Evolutionary conservation across 805 yeast species (phyloP), one percentile per base, ranked within the genome.

Genomic region (Kodamaea jinghongensis): DNA sequence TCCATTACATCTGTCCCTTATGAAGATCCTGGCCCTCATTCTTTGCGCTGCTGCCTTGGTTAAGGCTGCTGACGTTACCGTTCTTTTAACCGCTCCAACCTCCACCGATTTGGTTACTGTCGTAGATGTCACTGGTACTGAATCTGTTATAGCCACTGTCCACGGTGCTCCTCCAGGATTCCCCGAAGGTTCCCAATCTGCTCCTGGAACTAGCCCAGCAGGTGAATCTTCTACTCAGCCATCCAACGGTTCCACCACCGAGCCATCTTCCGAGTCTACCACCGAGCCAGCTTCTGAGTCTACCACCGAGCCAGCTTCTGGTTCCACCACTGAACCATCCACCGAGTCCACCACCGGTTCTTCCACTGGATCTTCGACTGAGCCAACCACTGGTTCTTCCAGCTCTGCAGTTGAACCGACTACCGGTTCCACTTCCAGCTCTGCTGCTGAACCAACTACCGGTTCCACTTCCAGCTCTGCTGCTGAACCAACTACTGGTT

Each of bases 21-120:
- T 31, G 34, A 31, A 16, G 20, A 11, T 31, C 17, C 34, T 11
- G 26, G 13, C 34, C n/a, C 34, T 31, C 13, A 16, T 31, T 7
- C 11, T 31, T 3, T 13, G 17, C 20, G 17, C 17, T 16, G 8
- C 25, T 14, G 14, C 37, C 4, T 34, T 25, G 23, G 37, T 25
- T n/a, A 25, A 13, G 13, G 27, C 26, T 34, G 38, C 31, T 8
- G 25, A 25, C 4, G 25, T 27, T 15, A 28, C 31, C 10, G 31
- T 28, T 11, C 14, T 15, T 4, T 31, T 34, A 9, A 26, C 31
- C 3, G 31, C 31, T 26, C 10, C 38, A 6, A 17, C 38, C 12
- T 15, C n/a, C 12, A 27, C 31, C 4, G 11, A 27, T n/a, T 34
- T 11, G 20, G 31, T 26, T 15, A 27, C 31, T 14, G 6, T n/a